phyloP scores from a whole-genome alignment of 345 rosid species.

The Psidium guajava region DNA sequence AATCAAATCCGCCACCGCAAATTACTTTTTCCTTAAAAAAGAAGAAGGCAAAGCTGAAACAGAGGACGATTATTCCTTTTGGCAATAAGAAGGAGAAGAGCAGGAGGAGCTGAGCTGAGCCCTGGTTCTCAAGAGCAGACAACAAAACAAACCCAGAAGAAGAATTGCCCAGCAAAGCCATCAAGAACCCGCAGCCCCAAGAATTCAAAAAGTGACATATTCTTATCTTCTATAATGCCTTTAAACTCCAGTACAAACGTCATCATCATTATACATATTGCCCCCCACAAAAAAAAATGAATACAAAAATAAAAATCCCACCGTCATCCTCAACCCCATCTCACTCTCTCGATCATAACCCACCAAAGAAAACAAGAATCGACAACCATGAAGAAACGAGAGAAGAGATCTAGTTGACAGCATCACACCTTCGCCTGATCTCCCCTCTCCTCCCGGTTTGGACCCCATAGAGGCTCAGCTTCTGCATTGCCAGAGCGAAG shows the following conservation, averaged over 20 bases:
- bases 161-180: not conserved
- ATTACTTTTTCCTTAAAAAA: not conserved
- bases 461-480: conserved; percentile 61
- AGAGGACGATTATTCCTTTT: not conserved
- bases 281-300: not conserved
- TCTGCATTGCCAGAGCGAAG: conserved; percentile 71
- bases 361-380: not conserved
- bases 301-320: not conserved
- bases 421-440: conserved; percentile 88
- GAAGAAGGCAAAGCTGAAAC: not conserved
- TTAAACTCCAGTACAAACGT: not conserved
- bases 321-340: not conserved
- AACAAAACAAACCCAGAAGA: not conserved
- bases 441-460: conserved; percentile 82
- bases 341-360: not conserved
- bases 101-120: not conserved
- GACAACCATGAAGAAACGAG: not conserved
- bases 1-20: not conserved
- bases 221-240: not conserved
- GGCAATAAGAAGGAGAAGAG: not conserved
- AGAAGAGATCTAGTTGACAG: conserved; percentile 35
- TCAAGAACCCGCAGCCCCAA: not conserved
- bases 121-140: not conserved
- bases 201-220: not conserved
- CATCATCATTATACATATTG: not conserved